Conservation (phyloP, 2,329 filamentous ascomycete species). For the Aureobasidium sp. region DNA sequence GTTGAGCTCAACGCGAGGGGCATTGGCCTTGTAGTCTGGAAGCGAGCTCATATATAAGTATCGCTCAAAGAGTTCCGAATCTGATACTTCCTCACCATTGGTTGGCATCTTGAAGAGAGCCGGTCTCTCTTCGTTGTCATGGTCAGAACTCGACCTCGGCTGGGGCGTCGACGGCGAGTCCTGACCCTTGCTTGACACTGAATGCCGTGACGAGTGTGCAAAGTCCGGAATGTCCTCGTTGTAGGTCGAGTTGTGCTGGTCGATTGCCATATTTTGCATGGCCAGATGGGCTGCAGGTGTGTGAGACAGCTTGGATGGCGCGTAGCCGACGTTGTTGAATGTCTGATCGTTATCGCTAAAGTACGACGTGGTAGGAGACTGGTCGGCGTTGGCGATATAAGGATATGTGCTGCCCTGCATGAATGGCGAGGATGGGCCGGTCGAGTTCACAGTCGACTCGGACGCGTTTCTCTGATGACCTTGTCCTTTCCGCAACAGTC, state of each 20-base stretch:
- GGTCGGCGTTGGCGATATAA: constrained; percentile 38
- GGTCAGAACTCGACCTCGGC: constrained; percentile 39
- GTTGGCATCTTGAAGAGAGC: constrained; percentile 40
- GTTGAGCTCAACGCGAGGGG: constrained; percentile 55
- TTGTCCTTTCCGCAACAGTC: neutral
- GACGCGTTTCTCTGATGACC: constrained; percentile 17
- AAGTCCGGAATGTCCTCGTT: constrained; percentile 43
- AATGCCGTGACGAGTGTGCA: constrained; percentile 46
- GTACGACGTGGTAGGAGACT: constrained; percentile 31
- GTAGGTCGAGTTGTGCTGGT: constrained; percentile 34
- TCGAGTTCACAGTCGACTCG: constrained; percentile 35
- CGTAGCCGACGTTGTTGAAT: constrained; percentile 18
- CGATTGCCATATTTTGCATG: constrained; percentile 51
- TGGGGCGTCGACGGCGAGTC: constrained; percentile 54
- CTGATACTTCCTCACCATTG: constrained; percentile 43
- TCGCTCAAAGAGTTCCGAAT: constrained; percentile 24
- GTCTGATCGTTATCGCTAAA: constrained; percentile 21
- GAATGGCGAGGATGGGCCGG: constrained; percentile 37
- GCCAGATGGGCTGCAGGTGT: constrained; percentile 46
- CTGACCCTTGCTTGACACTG: constrained; percentile 52
- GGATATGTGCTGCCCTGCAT: constrained; percentile 26
- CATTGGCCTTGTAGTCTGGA: constrained; percentile 10
- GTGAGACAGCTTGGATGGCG: constrained; percentile 24
- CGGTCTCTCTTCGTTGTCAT: constrained; percentile 43
- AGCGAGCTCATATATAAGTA: constrained; percentile 24